phyloP scores from a whole-genome alignment of 1,139 yeast genomes.

The Protomyces gravidus region DNA sequence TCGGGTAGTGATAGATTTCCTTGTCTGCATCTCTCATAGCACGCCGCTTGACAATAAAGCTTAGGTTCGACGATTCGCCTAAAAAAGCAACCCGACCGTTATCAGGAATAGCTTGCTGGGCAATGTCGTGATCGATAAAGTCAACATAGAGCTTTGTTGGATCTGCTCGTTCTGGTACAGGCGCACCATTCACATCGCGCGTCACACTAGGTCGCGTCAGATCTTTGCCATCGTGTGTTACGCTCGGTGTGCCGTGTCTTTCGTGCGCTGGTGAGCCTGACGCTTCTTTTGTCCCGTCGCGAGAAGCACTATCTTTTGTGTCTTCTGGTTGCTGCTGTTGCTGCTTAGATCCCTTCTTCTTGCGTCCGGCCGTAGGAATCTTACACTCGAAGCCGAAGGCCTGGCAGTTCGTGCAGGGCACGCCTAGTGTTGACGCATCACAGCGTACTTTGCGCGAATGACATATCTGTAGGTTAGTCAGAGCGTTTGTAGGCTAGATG shows the following conservation, averaged over 20 bases:
- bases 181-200: background rate
- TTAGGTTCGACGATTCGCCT: constrained; percentile 41
- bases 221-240: background rate
- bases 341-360: constrained; percentile 3
- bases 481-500: background rate
- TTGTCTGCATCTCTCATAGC: constrained; percentile 36
- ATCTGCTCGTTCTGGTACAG: background rate
- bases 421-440: constrained; percentile 27
- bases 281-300: background rate
- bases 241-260: background rate
- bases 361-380: constrained; percentile 15
- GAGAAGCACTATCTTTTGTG: background rate
- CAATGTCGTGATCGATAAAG: constrained; percentile 5
- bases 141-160: constrained; percentile 17
- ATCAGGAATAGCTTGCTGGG: constrained; percentile 19
- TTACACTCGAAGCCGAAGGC: constrained; percentile 28
- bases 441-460: constrained; percentile 29
- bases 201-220: background rate
- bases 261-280: background rate
- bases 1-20: constrained; percentile 40
- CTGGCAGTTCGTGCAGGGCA: constrained; percentile 29
- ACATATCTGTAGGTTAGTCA: constrained; percentile 5
- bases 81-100: constrained; percentile 30
- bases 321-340: background rate
- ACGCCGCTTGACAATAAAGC: constrained; percentile 40